These are phyloP conservation scores for Fusarium acutatum DNA, from an alignment of 2,329 filamentous ascomycete species.

Conservation along the genomic window DNA sequence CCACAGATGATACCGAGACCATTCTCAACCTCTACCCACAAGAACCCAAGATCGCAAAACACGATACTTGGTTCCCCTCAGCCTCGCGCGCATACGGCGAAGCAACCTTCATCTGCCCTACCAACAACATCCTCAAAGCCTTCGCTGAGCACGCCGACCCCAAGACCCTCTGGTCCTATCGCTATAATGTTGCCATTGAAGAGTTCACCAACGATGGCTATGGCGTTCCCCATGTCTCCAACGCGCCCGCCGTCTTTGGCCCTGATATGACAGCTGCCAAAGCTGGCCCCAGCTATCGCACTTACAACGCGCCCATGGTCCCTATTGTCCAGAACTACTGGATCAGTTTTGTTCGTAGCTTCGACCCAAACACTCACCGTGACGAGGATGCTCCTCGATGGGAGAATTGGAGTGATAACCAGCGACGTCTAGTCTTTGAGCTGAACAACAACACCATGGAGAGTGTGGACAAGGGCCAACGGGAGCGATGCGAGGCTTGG, in stretches of 20 bases:
- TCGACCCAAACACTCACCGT: conserved; percentile 55
- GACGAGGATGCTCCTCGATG: conserved; percentile 50
- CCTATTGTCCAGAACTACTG: conserved; percentile 60
- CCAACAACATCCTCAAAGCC: conserved; percentile 50
- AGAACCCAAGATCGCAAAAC: conserved; percentile 46
- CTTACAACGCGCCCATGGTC: conserved; percentile 56
- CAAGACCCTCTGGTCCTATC: conserved; percentile 55
- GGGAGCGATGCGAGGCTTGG: conserved; percentile 54
- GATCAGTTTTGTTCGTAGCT: conserved; percentile 56
- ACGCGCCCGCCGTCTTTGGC: conserved; percentile 59
- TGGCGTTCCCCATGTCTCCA: conserved; percentile 59
- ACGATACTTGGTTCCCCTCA: conserved; percentile 55
- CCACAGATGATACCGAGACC: conserved; percentile 44
- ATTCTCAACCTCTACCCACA: conserved; percentile 53
- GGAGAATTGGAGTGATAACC: conserved; percentile 49
- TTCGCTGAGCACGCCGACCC: conserved; percentile 34
- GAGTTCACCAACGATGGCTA: conserved; percentile 48
- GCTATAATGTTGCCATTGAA: conserved; percentile 57
- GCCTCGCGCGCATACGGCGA: conserved; percentile 55
- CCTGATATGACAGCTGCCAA: conserved; percentile 44
- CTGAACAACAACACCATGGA: conserved; percentile 52
- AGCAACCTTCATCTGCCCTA: conserved; percentile 55
- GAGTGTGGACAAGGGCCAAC: conserved; percentile 45
- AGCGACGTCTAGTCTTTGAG: conserved; percentile 51
- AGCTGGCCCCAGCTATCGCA: conserved; percentile 49